Percentiles rank a stretch among this genome's conserved stretches.
Conservation (phyloP, 345 rosid species). For the Melastoma malabathricum region DNA sequence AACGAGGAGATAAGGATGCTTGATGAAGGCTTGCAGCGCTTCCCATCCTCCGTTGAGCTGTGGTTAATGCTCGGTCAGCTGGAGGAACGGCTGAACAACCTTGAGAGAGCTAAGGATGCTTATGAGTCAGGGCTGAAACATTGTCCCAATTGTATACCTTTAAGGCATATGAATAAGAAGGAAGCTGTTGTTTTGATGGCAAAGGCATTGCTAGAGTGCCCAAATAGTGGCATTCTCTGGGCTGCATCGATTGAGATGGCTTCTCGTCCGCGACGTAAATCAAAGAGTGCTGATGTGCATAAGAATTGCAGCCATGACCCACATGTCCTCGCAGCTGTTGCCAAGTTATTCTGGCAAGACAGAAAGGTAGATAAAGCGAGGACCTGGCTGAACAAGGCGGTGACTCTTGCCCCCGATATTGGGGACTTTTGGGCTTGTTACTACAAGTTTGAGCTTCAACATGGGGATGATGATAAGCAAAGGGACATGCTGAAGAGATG, state of each 20-base stretch:
- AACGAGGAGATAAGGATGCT: slow-evolving; percentile 74
- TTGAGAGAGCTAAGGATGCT: slow-evolving; percentile 53
- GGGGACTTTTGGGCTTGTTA: slow-evolving; percentile 89
- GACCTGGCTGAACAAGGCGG: slow-evolving; percentile 64
- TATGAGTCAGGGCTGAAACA: slow-evolving; percentile 56
- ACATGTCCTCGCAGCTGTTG: slow-evolving; percentile 69
- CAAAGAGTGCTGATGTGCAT: slow-evolving; percentile 58
- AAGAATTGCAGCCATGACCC: slow-evolving; percentile 82
- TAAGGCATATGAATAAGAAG: slow-evolving; percentile 59
- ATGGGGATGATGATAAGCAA: slow-evolving; percentile 65
- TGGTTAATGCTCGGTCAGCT: slow-evolving; percentile 98
- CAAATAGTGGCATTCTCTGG: slow-evolving; percentile 81
- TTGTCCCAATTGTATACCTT: slow-evolving; percentile 50
- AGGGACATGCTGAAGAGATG: slow-evolving; percentile 69
- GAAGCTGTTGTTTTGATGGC: slow-evolving; percentile 85
- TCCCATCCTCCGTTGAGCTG: slow-evolving; percentile 73
- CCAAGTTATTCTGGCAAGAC: slow-evolving; percentile 84
- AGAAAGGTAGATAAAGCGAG: slow-evolving; percentile 89
- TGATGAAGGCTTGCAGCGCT: slow-evolving; percentile 66
- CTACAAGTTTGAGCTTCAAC: slow-evolving; percentile 83
- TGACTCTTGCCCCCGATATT: slow-evolving; percentile 64
- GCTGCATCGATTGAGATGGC: slow-evolving; percentile 80
- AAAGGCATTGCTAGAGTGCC: slow-evolving; percentile 90
- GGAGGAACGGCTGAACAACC: slow-evolving; percentile 52
- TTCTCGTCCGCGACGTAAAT: slow-evolving; percentile 64